These are phyloP conservation scores for Eremothecium sinecaudum DNA, from an alignment of 1,139 yeast species.

Conservation along the genomic window DNA sequence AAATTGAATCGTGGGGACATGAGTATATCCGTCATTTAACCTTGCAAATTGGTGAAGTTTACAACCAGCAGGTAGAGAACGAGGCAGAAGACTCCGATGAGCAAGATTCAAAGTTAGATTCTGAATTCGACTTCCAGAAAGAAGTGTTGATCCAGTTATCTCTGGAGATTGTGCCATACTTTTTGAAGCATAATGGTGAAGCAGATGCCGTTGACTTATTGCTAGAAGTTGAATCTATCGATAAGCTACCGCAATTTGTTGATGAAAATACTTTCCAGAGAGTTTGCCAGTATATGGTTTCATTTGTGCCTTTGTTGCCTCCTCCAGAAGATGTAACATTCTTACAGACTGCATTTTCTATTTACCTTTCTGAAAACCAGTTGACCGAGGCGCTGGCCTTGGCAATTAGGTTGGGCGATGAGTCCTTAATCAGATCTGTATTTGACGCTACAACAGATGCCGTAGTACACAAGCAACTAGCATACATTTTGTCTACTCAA, in stretches of 20 bases:
- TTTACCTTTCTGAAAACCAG: slow-evolving; percentile 70
- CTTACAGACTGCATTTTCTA: slow-evolving; percentile 81
- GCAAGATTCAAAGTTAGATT: slow-evolving; percentile 13
- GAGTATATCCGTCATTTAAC: slow-evolving; percentile 95
- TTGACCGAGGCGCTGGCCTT: slow-evolving; percentile 82
- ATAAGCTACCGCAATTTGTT: slow-evolving; percentile 69
- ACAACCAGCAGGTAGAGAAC: slow-evolving; percentile 52
- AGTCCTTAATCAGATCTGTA: slow-evolving; percentile 63
- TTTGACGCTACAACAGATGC: slow-evolving; percentile 67
- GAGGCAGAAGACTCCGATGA: slow-evolving; percentile 33
- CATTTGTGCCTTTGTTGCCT: slow-evolving; percentile 90
- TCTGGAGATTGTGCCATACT: slow-evolving; percentile 75
- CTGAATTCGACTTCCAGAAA: slow-evolving; percentile 23
- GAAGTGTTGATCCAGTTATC: slow-evolving; percentile 54
- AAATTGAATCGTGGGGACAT: slow-evolving; percentile 91
- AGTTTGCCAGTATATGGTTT: slow-evolving; percentile 88
- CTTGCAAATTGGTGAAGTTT: slow-evolving; percentile 84
- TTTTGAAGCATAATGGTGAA: slow-evolving; percentile 91
- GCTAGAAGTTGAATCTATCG: slow-evolving; percentile 81
- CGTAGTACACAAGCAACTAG: slow-evolving; percentile 78
- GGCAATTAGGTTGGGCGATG: slow-evolving; percentile 85
- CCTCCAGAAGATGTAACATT: slow-evolving; percentile 90
- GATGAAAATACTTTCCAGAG: slow-evolving; percentile 79
- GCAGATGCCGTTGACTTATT: slow-evolving; percentile 95
- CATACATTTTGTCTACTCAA: slow-evolving; percentile 81